Evolutionary conservation across 1,284 basidiomycete species (phyloP).

Genomic region (Pholiota adiposa): DNA sequence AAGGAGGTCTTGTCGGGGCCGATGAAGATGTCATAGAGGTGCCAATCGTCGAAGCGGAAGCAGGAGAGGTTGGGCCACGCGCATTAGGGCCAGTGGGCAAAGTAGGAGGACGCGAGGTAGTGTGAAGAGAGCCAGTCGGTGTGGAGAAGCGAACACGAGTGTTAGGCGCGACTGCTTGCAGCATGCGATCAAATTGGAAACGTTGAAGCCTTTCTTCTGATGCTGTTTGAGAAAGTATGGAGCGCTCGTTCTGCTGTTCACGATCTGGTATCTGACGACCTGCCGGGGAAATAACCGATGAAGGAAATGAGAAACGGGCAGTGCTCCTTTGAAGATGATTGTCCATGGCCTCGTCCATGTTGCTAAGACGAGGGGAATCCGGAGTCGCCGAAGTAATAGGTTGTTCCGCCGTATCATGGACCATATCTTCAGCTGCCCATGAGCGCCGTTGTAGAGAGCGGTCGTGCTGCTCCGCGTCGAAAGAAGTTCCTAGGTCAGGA

Average conservation of each 20-base stretch:
- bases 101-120: neutral
- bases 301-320: neutral
- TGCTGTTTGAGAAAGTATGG: neutral
- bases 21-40: neutral
- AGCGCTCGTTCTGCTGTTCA: neutral
- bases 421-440: neutral
- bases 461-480: conserved; percentile 16
- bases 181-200: neutral
- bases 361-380: neutral
- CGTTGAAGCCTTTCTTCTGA: neutral
- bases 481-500: conserved; percentile 24
- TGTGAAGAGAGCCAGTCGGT: neutral
- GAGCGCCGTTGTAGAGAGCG: neutral
- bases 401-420: neutral
- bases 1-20: neutral
- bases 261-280: neutral
- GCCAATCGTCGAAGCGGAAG: neutral
- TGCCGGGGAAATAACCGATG: neutral
- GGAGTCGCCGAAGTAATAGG: no score
- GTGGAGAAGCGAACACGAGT: neutral
- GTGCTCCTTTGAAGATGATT: neutral
- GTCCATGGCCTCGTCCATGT: neutral
- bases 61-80: neutral
- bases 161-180: neutral
- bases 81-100: neutral